Conservation (phyloP, 2,329 filamentous ascomycete species). For the Blastomyces parvus region DNA sequence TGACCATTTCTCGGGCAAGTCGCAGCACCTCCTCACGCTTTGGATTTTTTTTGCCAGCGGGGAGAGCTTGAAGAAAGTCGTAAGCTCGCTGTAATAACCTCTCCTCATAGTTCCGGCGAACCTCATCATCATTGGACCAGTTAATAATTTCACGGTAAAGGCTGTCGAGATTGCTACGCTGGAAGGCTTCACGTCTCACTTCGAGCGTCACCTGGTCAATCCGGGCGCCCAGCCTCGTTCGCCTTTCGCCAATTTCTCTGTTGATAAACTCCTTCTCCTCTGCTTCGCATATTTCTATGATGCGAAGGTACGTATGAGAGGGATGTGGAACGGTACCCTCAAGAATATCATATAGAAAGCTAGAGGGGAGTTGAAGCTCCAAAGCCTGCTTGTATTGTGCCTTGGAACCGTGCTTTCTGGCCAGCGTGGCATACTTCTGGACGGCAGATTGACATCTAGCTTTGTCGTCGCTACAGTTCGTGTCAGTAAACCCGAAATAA, state of each 20-base stretch:
- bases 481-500: constrained; percentile 2
- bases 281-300: constrained; percentile 72
- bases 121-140: constrained; percentile 80
- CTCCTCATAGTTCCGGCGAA: constrained; percentile 78
- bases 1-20: constrained; percentile 83
- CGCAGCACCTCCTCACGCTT: constrained; percentile 66
- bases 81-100: constrained; percentile 75
- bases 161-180: constrained; percentile 64
- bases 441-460: constrained; percentile 54
- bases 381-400: constrained; percentile 68
- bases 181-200: constrained; percentile 76
- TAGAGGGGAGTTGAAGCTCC: constrained; percentile 66
- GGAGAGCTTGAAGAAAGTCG: constrained; percentile 63
- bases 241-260: constrained; percentile 75
- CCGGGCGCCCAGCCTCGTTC: constrained; percentile 76
- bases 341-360: constrained; percentile 68
- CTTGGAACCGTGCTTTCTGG: constrained; percentile 61
- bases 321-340: constrained; percentile 78
- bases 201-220: constrained; percentile 75
- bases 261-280: constrained; percentile 88
- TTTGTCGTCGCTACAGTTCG: constrained; percentile 44
- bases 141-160: constrained; percentile 78
- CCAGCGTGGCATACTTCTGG: constrained; percentile 69
- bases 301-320: constrained; percentile 65
- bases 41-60: constrained; percentile 55